These are phyloP conservation scores for Cercospora sp. DNA, from an alignment of 2,329 filamentous ascomycete species.

Conservation along the genomic window DNA sequence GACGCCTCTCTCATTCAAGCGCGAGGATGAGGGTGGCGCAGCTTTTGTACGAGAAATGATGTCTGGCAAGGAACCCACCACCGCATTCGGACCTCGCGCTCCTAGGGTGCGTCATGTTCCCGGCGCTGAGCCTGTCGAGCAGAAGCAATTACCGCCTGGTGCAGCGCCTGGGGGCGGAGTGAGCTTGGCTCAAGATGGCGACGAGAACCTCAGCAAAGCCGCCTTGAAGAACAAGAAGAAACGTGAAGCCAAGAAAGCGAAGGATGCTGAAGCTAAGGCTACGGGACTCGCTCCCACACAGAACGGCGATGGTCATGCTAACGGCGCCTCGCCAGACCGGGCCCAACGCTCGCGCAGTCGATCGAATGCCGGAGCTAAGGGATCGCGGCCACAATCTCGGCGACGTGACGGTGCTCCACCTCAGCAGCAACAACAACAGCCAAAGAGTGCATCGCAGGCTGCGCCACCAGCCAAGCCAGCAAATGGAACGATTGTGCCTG, in stretches of 20 bases:
- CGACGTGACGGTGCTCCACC: constrained; percentile 29
- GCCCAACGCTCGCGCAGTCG: constrained; percentile 38
- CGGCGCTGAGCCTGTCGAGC: constrained; percentile 72
- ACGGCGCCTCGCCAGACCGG: constrained; percentile 27
- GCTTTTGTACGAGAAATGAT: constrained; percentile 82
- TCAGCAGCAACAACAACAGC: constrained; percentile 2
- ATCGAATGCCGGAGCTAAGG: constrained; percentile 32
- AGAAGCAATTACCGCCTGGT: constrained; percentile 60
- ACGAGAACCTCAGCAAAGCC: constrained; percentile 77
- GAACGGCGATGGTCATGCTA: constrained; percentile 46
- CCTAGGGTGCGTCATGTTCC: constrained; percentile 76
- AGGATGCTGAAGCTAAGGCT: constrained; percentile 69
- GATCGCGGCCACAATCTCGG: constrained; percentile 33
- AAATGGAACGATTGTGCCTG: constrained; percentile 21
- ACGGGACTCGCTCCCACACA: constrained; percentile 49
- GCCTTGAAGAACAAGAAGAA: constrained; percentile 99
- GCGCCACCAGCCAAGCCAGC: constrained; percentile 10
- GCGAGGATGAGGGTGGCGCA: constrained; percentile 92
- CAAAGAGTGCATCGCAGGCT: constrained; percentile 43
- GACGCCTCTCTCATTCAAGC: constrained; percentile 93
- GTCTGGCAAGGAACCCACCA: constrained; percentile 54
- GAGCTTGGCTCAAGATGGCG: constrained; percentile 64
- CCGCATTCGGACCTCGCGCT: constrained; percentile 70
- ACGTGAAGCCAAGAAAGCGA: constrained; percentile 86
- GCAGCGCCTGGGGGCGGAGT: constrained; percentile 67